Evolutionary conservation across 352 stramenopile species (phyloP).

Genomic region (Halophytophthora polymorphica): DNA sequence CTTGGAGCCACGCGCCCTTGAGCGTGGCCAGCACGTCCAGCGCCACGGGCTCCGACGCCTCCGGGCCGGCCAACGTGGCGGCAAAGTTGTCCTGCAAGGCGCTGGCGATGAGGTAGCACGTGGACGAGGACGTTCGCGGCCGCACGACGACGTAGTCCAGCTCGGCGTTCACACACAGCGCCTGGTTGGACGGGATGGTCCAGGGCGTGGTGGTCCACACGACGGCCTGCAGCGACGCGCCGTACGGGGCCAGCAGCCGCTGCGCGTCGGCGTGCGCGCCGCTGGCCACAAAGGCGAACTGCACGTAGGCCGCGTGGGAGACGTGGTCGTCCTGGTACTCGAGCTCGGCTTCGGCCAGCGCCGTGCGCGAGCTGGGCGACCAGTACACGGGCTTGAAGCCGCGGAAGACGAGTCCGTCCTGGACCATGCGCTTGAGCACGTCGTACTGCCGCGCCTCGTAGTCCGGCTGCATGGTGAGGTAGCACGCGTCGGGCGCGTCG

Average conservation of each 20-base stretch:
- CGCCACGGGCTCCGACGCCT: slow-evolving; percentile 13
- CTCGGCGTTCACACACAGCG: slow-evolving; percentile 94
- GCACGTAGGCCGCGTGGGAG: slow-evolving; percentile 95
- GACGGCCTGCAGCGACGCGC: slow-evolving; percentile 49
- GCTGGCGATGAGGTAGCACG: slow-evolving; percentile 62
- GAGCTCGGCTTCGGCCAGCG: slow-evolving; percentile 97
- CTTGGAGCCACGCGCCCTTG: slow-evolving; percentile 47
- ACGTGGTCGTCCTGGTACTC: slow-evolving; percentile 98
- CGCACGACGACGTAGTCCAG: slow-evolving; percentile 93
- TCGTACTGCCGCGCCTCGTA: slow-evolving; percentile 97
- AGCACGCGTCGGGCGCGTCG: slow-evolving; percentile 77
- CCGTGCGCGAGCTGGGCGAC: slow-evolving; percentile 95
- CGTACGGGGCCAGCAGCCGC: slow-evolving; percentile 33
- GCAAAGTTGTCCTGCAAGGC: slow-evolving; percentile 54
- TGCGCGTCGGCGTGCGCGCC: slow-evolving; percentile 14
- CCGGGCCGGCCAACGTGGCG: slow-evolving; percentile 11
- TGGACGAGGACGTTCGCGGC: slow-evolving; percentile 18
- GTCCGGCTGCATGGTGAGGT: slow-evolving; percentile 92
- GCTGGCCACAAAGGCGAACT: slow-evolving; percentile 64
- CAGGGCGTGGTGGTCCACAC: slow-evolving; percentile 99
- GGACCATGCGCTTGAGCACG: slow-evolving; percentile 97
- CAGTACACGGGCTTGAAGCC: slow-evolving; percentile 98
- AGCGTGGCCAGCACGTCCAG: slow-evolving; percentile 65
- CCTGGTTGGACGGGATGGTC: slow-evolving; percentile 98
- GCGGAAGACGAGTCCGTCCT: slow-evolving; percentile 95